Evolutionary conservation across 768 basidiomycete genomes (phyloP), one percentile per base, ranked within the genome.

Genomic region (Boletus pseudo-olivaceus): DNA sequence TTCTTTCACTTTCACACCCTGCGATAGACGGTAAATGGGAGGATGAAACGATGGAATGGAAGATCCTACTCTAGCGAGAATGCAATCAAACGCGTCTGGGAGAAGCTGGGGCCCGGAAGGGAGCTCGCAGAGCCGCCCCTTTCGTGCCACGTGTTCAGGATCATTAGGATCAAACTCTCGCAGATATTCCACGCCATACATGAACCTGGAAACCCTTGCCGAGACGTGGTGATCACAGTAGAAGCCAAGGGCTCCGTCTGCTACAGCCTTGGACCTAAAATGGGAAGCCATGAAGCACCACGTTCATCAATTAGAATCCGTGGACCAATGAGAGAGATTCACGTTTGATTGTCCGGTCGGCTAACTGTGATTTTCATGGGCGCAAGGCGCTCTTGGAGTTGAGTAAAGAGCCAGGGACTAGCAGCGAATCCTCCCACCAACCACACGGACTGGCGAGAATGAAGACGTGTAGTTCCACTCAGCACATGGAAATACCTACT

Each of bases 181-280:
- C 19, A 90, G 72, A 64, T 83, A 90, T 67, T 90, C 88, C 43
- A 90, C 89, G 15, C 89, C 89, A 63, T 90, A 92, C 82, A 89
- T 84, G 64, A 81, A 90, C 66, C 79, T 88, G 30, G 87, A 87
- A 75, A 90, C 83, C 41, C 89, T 81, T 23, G 89, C 87, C 5
- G 87, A 87, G 51, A 92, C 90, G 60, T 90, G 85, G 57, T 90
- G 90, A 62, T 90, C 89, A 59, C 85, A 87, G 69, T 89, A 90
- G 69, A 90, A 92, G 29, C 88, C 88, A 57, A 91, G 82, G 2
- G 88, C 88, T 26, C 90, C 89, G 58, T 92, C 88, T 30, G 90
- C 88, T 7, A 90, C 88, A 4, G 90, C 89, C 69, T 92, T 92
- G 17, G 90, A 90, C 14, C 88, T 90, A 59, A n/a, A 61, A 52